These are phyloP conservation scores for Colletotrichum paranaense DNA, from an alignment of 2,329 filamentous ascomycete species.

Conservation along the genomic window DNA sequence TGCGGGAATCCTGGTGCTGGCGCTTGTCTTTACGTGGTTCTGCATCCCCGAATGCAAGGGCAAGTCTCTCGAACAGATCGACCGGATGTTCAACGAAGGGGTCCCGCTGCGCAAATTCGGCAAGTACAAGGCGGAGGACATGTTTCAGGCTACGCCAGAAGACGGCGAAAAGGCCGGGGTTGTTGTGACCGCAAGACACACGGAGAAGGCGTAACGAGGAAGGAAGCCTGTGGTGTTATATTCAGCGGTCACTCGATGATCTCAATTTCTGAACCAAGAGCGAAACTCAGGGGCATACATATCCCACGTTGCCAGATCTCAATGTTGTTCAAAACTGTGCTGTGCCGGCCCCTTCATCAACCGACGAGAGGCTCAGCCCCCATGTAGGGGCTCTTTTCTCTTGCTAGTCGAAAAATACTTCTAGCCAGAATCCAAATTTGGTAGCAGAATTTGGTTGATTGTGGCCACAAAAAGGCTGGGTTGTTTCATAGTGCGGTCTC, in stretches of 20 bases:
- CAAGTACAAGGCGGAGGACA: slow-evolving; percentile 13
- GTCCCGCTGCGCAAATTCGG: slow-evolving; percentile 38
- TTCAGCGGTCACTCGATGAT: not conserved
- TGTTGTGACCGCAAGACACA: slow-evolving; percentile 2
- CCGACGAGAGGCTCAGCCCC: not conserved
- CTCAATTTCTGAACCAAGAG: not conserved
- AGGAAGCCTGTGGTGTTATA: not conserved
- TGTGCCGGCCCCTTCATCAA: not conserved
- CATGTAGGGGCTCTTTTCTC: not conserved
- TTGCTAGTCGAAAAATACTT: not conserved
- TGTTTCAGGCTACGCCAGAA: not conserved
- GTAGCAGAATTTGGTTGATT: not conserved
- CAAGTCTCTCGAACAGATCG: slow-evolving; percentile 41
- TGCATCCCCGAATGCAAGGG: slow-evolving; percentile 40
- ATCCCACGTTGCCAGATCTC: not conserved
- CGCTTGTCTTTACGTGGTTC: slow-evolving; percentile 36
- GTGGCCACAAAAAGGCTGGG: not conserved
- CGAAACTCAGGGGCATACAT: not conserved
- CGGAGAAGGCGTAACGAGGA: slow-evolving; percentile 22
- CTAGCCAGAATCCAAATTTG: not conserved
- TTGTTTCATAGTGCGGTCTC: not conserved
- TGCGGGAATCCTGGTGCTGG: slow-evolving; percentile 33
- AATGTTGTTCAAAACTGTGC: not conserved
- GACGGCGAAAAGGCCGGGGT: slow-evolving; percentile 15
- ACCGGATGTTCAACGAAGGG: slow-evolving; percentile 38